Conservation (phyloP, 1,284 basidiomycete genomes). For the Gastroboletus turbinatus region DNA sequence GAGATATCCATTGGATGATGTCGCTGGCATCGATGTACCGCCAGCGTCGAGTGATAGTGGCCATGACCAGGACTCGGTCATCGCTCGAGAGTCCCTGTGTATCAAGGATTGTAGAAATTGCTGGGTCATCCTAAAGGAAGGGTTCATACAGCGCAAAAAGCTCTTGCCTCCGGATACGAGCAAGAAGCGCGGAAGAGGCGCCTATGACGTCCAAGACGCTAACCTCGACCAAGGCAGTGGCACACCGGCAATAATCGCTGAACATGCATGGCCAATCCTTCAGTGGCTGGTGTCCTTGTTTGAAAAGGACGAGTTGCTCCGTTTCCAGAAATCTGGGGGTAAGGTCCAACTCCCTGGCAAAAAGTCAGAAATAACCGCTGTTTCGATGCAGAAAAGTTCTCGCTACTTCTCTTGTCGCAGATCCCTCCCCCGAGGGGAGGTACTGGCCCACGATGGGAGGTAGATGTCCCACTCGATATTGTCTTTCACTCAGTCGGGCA, state of each 20-base stretch:
- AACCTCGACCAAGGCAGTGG: constrained; percentile 27
- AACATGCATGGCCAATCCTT: constrained; percentile 63
- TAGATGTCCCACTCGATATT: constrained; percentile 55
- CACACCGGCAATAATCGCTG: constrained; percentile 45
- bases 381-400: constrained; percentile 47
- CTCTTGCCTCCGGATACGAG: constrained; percentile 33
- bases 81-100: constrained; percentile 52
- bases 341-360: constrained; percentile 1
- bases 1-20: constrained; percentile 35
- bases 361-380: constrained; percentile 10
- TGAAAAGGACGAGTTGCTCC: constrained; percentile 55
- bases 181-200: constrained; percentile 31
- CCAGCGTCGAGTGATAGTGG: constrained; percentile 20
- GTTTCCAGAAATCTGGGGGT: constrained; percentile 32
- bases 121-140: constrained; percentile 59
- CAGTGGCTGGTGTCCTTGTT: constrained; percentile 65
- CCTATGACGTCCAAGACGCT: constrained; percentile 23
- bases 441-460: constrained; percentile 54
- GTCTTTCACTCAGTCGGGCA: constrained; percentile 53
- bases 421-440: constrained; percentile 58
- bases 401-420: constrained; percentile 60
- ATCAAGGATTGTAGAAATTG: constrained; percentile 54
- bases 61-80: constrained; percentile 53
- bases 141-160: constrained; percentile 45
- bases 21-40: constrained; percentile 10